Evolutionary conservation across 2,329 filamentous ascomycete genomes (phyloP).

Genomic region (Diplodia intermedia): DNA sequence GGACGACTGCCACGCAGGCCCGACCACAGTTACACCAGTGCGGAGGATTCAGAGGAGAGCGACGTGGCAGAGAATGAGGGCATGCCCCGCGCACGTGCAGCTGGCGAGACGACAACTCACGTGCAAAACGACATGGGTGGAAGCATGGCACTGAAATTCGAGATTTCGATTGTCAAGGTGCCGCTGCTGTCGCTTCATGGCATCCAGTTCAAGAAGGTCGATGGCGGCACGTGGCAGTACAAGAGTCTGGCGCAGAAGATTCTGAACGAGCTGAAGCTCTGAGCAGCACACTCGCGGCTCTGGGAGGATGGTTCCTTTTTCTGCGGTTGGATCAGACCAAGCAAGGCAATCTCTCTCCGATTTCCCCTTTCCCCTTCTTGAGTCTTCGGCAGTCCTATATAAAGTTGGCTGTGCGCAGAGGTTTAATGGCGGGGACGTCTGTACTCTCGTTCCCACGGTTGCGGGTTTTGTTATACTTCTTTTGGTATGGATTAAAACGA

Average conservation of each 20-base stretch:
- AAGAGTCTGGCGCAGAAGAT: constrained; percentile 99
- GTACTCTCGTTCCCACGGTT: constrained; percentile 24
- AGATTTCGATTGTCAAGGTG: constrained; percentile 97
- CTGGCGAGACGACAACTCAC: constrained; percentile 89
- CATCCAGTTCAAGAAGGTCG: constrained; percentile 96
- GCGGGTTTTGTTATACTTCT: constrained; percentile 14
- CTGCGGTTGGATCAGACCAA: not conserved
- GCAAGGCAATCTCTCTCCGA: constrained; percentile 2
- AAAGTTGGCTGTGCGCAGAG: constrained; percentile 2
- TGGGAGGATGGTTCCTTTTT: not conserved
- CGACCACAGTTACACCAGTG: constrained; percentile 81
- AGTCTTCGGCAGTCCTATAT: not conserved
- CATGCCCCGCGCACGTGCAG: constrained; percentile 53
- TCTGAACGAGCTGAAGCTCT: constrained; percentile 82
- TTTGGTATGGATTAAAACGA: constrained; percentile 26
- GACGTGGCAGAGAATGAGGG: constrained; percentile 61
- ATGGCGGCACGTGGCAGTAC: constrained; percentile 97
- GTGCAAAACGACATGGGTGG: constrained; percentile 88
- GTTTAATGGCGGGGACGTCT: constrained; percentile 22
- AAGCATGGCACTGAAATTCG: constrained; percentile 85
- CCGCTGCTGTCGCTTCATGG: constrained; percentile 91
- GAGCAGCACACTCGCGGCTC: constrained; percentile 37
- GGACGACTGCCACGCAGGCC: constrained; percentile 56
- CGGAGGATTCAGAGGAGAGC: constrained; percentile 84
- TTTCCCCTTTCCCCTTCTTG: constrained; percentile 17